These are phyloP conservation scores for Phylloporus arenicola DNA, from an alignment of 768 basidiomycete species.

Conservation along the genomic window DNA sequence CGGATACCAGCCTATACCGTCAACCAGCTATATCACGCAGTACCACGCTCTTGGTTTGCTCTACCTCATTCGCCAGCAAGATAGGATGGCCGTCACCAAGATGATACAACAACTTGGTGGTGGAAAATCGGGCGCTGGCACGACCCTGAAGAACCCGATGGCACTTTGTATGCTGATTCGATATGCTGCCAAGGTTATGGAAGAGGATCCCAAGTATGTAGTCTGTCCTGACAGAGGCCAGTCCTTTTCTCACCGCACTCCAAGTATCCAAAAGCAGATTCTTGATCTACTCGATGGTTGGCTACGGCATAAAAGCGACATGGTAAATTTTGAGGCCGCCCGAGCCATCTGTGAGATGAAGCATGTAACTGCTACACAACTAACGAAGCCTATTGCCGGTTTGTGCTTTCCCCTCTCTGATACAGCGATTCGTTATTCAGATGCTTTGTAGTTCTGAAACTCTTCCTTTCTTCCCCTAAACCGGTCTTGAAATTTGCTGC, in stretches of 20 bases:
- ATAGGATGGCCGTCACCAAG: constrained; percentile 98
- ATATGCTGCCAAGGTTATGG: constrained; percentile 97
- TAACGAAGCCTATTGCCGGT: constrained; percentile 89
- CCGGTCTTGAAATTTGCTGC: constrained; percentile 95
- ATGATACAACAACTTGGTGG: constrained; percentile 98
- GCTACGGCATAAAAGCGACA: constrained; percentile 97
- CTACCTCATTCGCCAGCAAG: constrained; percentile 93
- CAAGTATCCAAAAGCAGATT: constrained; percentile 87
- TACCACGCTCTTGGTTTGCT: constrained; percentile 94
- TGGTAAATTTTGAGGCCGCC: constrained; percentile 99
- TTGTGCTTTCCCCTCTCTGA: constrained; percentile 19
- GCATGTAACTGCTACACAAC: constrained; percentile 67
- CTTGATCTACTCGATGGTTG: constrained; percentile 90
- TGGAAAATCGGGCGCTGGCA: constrained; percentile 77
- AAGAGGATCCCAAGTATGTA: constrained; percentile 94
- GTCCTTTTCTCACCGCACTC: neutral
- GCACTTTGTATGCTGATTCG: constrained; percentile 98
- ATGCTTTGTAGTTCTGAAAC: constrained; percentile 65
- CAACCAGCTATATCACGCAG: constrained; percentile 90
- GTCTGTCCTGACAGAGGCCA: neutral
- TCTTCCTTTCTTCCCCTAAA: constrained; percentile 95
- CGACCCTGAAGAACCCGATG: constrained; percentile 90
- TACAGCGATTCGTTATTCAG: constrained; percentile 4
- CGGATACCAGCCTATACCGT: constrained; percentile 73
- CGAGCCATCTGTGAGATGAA: constrained; percentile 97